Base-by-base conservation (phyloP, 306 rosid genomes). In the Pterocarpus macrocarpus region DNA sequence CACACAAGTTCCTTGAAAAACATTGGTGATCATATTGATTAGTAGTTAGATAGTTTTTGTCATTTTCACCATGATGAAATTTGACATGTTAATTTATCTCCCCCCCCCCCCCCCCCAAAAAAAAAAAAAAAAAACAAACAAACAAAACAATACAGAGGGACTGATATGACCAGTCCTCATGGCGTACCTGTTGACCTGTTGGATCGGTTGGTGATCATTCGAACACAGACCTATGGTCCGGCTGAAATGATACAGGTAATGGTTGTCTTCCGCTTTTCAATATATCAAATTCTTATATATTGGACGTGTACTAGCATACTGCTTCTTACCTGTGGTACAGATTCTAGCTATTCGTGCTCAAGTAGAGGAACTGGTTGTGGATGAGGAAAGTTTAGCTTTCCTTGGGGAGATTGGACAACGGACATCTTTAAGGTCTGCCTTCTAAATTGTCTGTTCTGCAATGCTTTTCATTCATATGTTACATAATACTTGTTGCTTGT, bases 131-230 rank as follows among this genome's bases (percentile, higher is more conserved):
- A n/a, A n/a, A n/a, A n/a, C n/a, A n/a, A n/a, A n/a, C n/a, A n/a
- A n/a, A n/a, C n/a, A n/a, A n/a, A n/a, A n/a, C n/a, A n/a, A 33
- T 80, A 79, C 88, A 93, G 97, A 86, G 97, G 97, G 30, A 93
- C 98, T 44, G 98, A 93, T 85, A 95, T 93, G 99, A 84, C 85
- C 78, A 91, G 99, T 84, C 98, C 99, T 77, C 99, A 95, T 81
- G 99, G 99, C 82, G 91, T 95, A 86, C 99, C 99, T 16, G 94
- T 93, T 7, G 97, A 93, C 89, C 91, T 95, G 75, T 80, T 95
- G 87, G 99, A 95, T 85, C 91, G 97, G 59, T 81, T 95, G 84
- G 96, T 87, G 78, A 95, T 95, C 80, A 90, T 95, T 80, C 89
- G 94, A 75, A 95, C 97, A 17, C 93, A 90, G 68, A 89, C 86